phyloP scores from a whole-genome alignment of 129 eudicot genomes.

The Oenanthe sinensis region DNA sequence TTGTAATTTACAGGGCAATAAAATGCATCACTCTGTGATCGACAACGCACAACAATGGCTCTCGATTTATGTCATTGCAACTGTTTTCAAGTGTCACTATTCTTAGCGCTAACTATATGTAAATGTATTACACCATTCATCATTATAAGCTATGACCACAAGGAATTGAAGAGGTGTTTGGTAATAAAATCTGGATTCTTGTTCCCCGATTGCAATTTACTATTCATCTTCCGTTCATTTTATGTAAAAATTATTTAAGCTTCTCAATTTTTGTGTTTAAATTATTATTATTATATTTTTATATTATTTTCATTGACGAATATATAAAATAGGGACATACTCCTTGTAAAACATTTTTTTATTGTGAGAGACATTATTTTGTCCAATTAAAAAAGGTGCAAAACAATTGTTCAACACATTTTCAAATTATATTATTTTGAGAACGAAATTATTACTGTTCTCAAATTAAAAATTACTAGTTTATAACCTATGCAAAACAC shows the following conservation, averaged over 20 bases:
- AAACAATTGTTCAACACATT: too few species aligned
- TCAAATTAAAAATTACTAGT: too few species aligned
- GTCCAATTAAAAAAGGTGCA: too few species aligned
- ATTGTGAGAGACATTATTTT: too few species aligned
- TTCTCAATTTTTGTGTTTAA: background rate
- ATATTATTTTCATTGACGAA: too few species aligned
- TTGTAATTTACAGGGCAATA: background rate
- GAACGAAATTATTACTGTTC: too few species aligned
- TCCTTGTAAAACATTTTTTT: too few species aligned
- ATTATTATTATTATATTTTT: background rate
- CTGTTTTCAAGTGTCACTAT: constrained; percentile 17
- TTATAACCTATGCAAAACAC: too few species aligned
- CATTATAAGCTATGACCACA: background rate
- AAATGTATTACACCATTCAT: background rate
- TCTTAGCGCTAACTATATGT: background rate
- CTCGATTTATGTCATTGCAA: constrained; percentile 16
- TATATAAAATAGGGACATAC: too few species aligned
- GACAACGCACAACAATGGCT: background rate
- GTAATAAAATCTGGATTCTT: constrained; percentile 22
- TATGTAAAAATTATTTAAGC: background rate
- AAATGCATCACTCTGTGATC: background rate
- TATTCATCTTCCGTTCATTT: background rate
- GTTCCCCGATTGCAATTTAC: constrained; percentile 10
- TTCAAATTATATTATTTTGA: too few species aligned
- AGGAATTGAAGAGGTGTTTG: constrained; percentile 9